Conservation (phyloP, 495 filamentous ascomycete genomes). For the Penicillium robsamsonii region DNA sequence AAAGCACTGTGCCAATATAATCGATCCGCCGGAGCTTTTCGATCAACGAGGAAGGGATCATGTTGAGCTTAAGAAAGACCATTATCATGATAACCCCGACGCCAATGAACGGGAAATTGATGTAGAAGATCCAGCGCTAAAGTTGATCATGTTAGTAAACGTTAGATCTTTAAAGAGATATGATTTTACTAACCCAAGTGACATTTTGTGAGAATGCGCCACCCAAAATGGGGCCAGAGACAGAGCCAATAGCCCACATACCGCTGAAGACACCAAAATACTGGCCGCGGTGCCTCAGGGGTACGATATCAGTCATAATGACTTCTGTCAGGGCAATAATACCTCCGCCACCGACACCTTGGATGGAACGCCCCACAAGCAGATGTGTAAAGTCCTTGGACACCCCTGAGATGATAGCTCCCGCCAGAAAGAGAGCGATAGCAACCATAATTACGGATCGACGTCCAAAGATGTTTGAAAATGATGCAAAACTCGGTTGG, state of each 20-base stretch:
- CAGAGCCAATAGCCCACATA: constrained; percentile 62
- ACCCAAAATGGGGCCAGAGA: constrained; percentile 62
- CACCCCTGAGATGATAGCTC: constrained; percentile 53
- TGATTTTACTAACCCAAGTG: constrained; percentile 51
- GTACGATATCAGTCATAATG: constrained; percentile 64
- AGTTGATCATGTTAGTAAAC: too few relatives aligned
- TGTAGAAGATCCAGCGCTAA: constrained; percentile 48
- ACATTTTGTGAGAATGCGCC: constrained; percentile 61
- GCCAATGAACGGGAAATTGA: constrained; percentile 52
- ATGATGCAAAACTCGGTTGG: constrained; percentile 31
- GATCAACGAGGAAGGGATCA: neutral
- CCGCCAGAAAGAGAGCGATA: constrained; percentile 51
- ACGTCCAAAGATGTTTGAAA: constrained; percentile 36
- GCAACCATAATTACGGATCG: constrained; percentile 43
- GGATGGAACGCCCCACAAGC: constrained; percentile 60
- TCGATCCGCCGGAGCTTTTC: constrained; percentile 44
- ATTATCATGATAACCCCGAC: constrained; percentile 38
- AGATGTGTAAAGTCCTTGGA: constrained; percentile 57
- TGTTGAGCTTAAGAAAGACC: constrained; percentile 34
- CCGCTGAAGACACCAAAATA: constrained; percentile 46
- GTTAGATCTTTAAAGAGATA: too few relatives aligned
- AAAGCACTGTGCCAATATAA: constrained; percentile 54
- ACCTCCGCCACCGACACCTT: constrained; percentile 69
- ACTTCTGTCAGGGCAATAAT: constrained; percentile 61
- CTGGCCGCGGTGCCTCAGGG: constrained; percentile 36